Evolutionary conservation across 2,329 filamentous ascomycete genomes (phyloP), one percentile per base, ranked within the genome.

Genomic region (Stagonosporopsis cucurbitacearum): DNA sequence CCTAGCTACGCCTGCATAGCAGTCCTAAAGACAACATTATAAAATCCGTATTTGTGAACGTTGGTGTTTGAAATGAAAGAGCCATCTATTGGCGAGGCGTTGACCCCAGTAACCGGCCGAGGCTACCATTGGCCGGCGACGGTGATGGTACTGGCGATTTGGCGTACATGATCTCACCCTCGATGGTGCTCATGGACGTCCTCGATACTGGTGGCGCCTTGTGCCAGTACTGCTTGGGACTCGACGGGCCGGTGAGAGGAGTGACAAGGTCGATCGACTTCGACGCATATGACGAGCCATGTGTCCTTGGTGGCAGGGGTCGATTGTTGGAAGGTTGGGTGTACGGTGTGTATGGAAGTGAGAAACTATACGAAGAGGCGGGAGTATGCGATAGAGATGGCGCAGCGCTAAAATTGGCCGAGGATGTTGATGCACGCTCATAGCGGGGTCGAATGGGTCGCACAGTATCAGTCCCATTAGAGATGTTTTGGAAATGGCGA

Each of bases 311-410:
- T 35, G 72, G 73, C 6, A 78, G 64, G 1, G 77, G 77, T 40
- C 77, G 69, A 12, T 63, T 71, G 30, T 62, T 64, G 26, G 45
- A 53, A 3, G 49, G 44, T 37, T 56, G 53, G 12, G 45, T 58
- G 42, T 54, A 54, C 15, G 74, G 74, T 6, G 74, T 75, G 32
- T 76, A 78, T 6, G 76, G 73, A n/a, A 77, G 67, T 12, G 79
- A 81, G 40, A 75, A 79, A 64, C 77, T 78, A 50, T 77, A 64
- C 7, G 78, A 78, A 7, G 77, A 80, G 23, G 76, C 72, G 8
- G 80, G 79, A 4, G 80, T 80, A 62, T 81, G 77, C 26, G 76
- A 76, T 42, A 81, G 71, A 15, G 79, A 81, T 5, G 80, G 78
- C 23, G 78, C 65, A 50, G 71, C 68, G 59, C 70, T 76, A 56